Evolutionary conservation across 2,329 filamentous ascomycete genomes (phyloP).

Genomic region (Huntiella omanensis): DNA sequence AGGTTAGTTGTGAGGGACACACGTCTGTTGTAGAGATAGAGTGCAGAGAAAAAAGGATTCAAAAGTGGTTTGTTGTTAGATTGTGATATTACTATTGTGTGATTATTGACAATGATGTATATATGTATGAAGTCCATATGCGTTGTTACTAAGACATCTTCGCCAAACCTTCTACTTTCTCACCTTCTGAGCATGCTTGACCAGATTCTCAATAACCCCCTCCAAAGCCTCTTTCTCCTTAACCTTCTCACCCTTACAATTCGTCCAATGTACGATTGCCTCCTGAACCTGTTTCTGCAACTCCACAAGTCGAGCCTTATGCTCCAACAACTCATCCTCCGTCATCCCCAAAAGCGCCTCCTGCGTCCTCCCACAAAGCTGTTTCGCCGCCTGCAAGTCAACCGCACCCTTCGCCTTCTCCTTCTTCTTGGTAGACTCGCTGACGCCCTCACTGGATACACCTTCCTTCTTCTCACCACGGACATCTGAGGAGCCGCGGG

Average conservation of each 20-base stretch:
- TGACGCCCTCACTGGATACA: constrained; percentile 20
- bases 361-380: constrained; percentile 68
- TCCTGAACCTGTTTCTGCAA: constrained; percentile 55
- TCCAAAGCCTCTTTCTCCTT: constrained; percentile 89
- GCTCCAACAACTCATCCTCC: constrained; percentile 52
- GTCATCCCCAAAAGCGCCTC: constrained; percentile 67
- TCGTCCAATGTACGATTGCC: constrained; percentile 75
- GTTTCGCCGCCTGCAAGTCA: constrained; percentile 58
- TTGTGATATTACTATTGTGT: background rate
- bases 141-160: too few species aligned
- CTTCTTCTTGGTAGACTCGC: constrained; percentile 23
- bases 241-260: constrained; percentile 66
- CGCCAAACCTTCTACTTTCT: constrained; percentile 37
- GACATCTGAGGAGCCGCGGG: constrained; percentile 35
- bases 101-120: too few species aligned
- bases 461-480: constrained; percentile 27
- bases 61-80: background rate
- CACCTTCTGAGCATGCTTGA: constrained; percentile 74
- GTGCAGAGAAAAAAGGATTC: background rate
- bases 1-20: too few species aligned
- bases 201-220: constrained; percentile 89
- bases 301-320: constrained; percentile 49
- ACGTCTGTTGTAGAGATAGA: too few species aligned
- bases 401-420: constrained; percentile 55
- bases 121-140: too few species aligned